Base-by-base conservation (phyloP, 1,284 basidiomycete species). In the Exsudoporus floridanus region DNA sequence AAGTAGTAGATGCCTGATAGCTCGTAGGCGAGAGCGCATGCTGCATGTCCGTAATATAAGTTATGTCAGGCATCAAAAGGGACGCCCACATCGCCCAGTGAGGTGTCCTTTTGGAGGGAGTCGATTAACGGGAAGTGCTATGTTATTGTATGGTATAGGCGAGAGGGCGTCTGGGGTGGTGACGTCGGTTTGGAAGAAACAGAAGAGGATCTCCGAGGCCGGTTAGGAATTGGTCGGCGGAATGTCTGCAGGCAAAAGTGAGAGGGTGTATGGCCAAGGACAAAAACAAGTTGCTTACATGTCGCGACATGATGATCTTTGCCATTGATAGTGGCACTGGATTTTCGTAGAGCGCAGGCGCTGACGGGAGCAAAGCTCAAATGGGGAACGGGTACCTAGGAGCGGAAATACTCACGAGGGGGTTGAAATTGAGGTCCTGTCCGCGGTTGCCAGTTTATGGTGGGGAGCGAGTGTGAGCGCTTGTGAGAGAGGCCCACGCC, bases 61-160 rank as follows among this genome's bases (percentile, higher is more conserved):
- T 59, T 71, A 70, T 21, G 46, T 50, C 30, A 45, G 46, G 52
- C 49, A 39, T 45, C 40, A 40, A 31, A 33, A 13, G 28, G 23
- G 40, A 33, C 25, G 51, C 47, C 46, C 45, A 48, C 33, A 28
- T 46, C 31, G 52, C 55, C 50, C 48, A 19, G 35, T 37, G 52
- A 46, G 25, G 37, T 30, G 48, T 54, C 55, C 7, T 55, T 69
- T 69, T 64, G 49, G 47, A 34, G 16, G 23, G 39, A 31, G 37
- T 23, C 38, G 33, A 54, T 65, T 67, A 65, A n/a, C 27, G 45
- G 14, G 27, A 28, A 25, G 21, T 38, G 41, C 35, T 68, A 68
- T 64, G 69, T 66, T 66, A 68, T 57, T 19, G 69, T 69, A 33
- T 68, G 69, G 48, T 70, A 69, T 50, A 71, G 58, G 37, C 59